These are phyloP conservation scores for Ramaria sp. DNA, from an alignment of 768 basidiomycete species.

Conservation along the genomic window DNA sequence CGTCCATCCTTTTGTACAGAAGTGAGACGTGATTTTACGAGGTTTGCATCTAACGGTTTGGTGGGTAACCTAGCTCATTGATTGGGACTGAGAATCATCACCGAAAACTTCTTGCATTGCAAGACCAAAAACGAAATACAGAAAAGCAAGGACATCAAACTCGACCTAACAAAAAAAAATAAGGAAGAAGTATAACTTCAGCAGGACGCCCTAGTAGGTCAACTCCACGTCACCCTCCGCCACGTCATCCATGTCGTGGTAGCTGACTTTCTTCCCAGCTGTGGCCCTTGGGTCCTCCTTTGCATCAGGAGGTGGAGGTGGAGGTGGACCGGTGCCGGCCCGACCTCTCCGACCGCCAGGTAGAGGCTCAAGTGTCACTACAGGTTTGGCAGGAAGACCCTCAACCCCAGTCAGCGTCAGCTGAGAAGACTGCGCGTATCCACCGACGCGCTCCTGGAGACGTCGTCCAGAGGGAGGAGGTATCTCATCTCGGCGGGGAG, in stretches of 20 bases:
- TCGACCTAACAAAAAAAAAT: background rate
- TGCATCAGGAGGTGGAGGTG: conserved; percentile 77
- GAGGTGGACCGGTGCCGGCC: conserved; percentile 39
- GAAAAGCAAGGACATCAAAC: background rate
- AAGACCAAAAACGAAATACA: background rate
- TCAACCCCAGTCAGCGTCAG: conserved; percentile 49
- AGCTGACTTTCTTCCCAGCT: conserved; percentile 82
- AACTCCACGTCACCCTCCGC: conserved; percentile 61
- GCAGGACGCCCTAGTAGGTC: background rate
- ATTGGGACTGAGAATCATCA: too few species aligned
- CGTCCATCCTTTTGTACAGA: too few species aligned
- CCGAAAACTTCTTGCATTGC: background rate
- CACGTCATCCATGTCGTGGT: conserved; percentile 92
- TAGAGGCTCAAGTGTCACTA: conserved; percentile 36
- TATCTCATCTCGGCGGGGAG: background rate
- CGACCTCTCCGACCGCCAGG: conserved; percentile 32
- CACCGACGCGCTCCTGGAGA: conserved; percentile 74
- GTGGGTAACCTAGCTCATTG: too few species aligned
- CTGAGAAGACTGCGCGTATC: conserved; percentile 45
- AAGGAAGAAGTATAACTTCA: background rate
- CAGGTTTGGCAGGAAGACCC: conserved; percentile 73
- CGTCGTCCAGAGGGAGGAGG: conserved; percentile 38
- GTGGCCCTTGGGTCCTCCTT: conserved; percentile 90
- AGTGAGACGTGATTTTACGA: too few species aligned
- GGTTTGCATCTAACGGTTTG: too few species aligned